These are phyloP conservation scores for Plasmodium coatneyi DNA, from an alignment of 169 alveolate species.

Conservation along the genomic window DNA sequence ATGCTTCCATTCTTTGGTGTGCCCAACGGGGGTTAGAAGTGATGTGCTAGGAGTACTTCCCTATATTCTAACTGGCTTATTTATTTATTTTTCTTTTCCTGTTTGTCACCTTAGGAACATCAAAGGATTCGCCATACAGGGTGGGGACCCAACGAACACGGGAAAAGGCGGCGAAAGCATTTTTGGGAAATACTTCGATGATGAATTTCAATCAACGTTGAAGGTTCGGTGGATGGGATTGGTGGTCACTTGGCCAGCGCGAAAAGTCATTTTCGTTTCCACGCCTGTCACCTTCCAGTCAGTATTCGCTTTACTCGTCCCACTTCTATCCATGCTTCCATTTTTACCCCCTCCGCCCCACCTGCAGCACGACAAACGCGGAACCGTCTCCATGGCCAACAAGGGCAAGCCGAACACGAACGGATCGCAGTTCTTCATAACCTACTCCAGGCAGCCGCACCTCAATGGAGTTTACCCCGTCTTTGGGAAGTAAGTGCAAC, in stretches of 20 bases:
- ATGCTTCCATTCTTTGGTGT: neutral
- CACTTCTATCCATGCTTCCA: neutral
- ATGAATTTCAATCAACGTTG: conserved; percentile 95
- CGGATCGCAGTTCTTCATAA: conserved; percentile 94
- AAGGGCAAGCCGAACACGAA: conserved; percentile 92
- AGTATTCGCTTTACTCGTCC: neutral
- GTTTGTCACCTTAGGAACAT: conserved; percentile 90
- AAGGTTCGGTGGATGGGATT: conserved; percentile 83
- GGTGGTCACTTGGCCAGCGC: neutral
- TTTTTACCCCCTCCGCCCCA: neutral
- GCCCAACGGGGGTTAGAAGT: neutral
- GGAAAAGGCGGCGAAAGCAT: conserved; percentile 99
- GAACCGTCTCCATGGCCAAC: conserved; percentile 93
- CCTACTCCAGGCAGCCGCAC: conserved; percentile 93
- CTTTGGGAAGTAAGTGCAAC: conserved; percentile 87
- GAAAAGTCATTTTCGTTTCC: neutral
- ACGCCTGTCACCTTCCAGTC: neutral
- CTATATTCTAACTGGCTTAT: neutral
- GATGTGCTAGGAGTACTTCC: neutral
- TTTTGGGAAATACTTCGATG: conserved; percentile 95
- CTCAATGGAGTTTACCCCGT: conserved; percentile 92
- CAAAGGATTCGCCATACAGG: conserved; percentile 96
- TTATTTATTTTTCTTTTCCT: neutral
- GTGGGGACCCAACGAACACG: conserved; percentile 98
- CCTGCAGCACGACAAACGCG: conserved; percentile 90